These are phyloP conservation scores for Solanum dulcamara DNA, from an alignment of 257 asterid genomes.

Conservation along the genomic window DNA sequence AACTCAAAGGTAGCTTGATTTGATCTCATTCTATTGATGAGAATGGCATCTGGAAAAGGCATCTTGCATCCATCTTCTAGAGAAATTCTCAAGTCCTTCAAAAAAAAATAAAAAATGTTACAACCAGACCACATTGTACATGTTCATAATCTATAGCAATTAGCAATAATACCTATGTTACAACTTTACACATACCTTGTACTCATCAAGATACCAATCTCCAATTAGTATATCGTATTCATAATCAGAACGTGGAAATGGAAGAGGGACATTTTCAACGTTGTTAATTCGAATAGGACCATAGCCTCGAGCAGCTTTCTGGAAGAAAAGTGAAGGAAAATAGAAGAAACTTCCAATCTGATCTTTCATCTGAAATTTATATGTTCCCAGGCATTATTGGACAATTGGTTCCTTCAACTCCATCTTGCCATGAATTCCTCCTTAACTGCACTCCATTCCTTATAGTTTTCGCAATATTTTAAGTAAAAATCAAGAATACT, in stretches of 20 bases:
- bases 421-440: neutral
- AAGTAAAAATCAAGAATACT: neutral
- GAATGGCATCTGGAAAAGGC: neutral
- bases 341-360: neutral
- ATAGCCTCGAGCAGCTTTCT: neutral
- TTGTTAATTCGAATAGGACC: neutral
- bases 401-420: neutral
- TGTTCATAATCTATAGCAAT: neutral
- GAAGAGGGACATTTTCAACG: neutral
- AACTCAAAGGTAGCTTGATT: neutral
- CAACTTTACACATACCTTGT: neutral
- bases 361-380: neutral
- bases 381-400: neutral
- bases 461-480: neutral
- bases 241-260: neutral
- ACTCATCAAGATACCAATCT: neutral
- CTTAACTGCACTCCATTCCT: neutral
- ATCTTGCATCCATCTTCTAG: neutral
- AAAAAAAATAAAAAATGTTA: neutral
- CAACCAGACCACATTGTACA: neutral
- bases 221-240: neutral
- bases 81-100: neutral
- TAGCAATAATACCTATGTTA: neutral
- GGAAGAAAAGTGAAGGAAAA: neutral
- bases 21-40: neutral